Evolutionary conservation across 345 rosid species (phyloP).

Genomic region (Lenwebbia sp.): DNA sequence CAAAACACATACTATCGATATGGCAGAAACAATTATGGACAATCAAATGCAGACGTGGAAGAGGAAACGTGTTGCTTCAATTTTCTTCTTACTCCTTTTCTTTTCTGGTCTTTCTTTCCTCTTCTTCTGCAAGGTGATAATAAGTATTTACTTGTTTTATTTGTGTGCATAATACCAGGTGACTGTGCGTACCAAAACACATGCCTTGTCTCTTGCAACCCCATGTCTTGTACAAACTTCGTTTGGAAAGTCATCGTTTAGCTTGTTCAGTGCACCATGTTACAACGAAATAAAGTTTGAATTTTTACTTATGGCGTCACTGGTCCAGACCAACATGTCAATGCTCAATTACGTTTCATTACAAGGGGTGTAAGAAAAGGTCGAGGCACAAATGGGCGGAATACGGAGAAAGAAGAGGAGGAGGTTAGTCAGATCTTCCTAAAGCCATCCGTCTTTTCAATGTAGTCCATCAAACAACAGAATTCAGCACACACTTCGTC

Average conservation of each 20-base stretch:
- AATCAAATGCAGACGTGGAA: too few species aligned
- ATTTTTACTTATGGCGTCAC: background rate
- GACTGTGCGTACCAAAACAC: background rate
- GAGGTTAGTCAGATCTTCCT: too few species aligned
- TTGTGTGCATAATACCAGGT: background rate
- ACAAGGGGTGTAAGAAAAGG: background rate
- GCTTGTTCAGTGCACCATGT: background rate
- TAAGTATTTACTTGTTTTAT: too few species aligned
- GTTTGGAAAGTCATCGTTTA: background rate
- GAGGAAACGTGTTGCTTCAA: too few species aligned
- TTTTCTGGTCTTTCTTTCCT: too few species aligned
- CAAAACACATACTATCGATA: too few species aligned
- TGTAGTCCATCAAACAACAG: background rate
- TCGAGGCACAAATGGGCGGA: background rate
- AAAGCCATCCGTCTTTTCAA: background rate
- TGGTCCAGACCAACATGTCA: background rate
- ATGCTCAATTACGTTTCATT: background rate
- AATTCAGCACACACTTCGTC: background rate
- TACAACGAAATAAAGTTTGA: background rate
- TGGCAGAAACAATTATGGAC: too few species aligned
- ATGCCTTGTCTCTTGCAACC: background rate
- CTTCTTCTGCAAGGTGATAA: too few species aligned
- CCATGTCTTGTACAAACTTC: background rate
- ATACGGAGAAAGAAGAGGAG: background rate
- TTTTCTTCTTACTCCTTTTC: too few species aligned